These are phyloP conservation scores for Talaromyces ruber DNA, from an alignment of 495 filamentous ascomycete genomes.

Conservation along the genomic window DNA sequence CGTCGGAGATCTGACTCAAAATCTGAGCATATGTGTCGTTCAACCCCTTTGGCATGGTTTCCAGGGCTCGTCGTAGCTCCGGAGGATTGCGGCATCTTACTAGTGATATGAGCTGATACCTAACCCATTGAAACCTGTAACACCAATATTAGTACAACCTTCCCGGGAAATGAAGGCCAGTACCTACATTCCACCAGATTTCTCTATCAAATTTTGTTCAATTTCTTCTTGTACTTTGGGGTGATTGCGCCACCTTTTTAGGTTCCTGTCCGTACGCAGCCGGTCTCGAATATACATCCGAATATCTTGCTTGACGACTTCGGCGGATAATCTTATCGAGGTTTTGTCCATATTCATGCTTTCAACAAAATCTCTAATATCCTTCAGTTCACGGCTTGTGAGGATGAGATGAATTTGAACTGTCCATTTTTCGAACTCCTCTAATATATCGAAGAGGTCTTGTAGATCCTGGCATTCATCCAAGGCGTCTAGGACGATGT, in stretches of 20 bases:
- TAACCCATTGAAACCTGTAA: slow-evolving; percentile 28
- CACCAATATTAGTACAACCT: too few species aligned
- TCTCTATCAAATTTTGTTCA: slow-evolving; percentile 10
- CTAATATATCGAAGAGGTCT: slow-evolving; percentile 9
- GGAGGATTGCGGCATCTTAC: slow-evolving; percentile 8
- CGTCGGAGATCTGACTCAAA: slow-evolving; percentile 12
- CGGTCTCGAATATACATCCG: slow-evolving; percentile 10
- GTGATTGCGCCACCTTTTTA: slow-evolving; percentile 13
- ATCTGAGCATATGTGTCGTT: slow-evolving; percentile 27
- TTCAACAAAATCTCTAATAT: slow-evolving; percentile 21
- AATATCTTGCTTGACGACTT: slow-evolving; percentile 16
- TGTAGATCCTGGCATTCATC: slow-evolving; percentile 16
- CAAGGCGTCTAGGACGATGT: slow-evolving; percentile 23
- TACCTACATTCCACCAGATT: slow-evolving; percentile 23
- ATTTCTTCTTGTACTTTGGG: slow-evolving; percentile 10
- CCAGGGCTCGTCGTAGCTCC: slow-evolving; percentile 9
- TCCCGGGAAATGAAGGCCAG: too few species aligned
- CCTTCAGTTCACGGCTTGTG: slow-evolving; percentile 17
- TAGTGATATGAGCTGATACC: slow-evolving; percentile 23
- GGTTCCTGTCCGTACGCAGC: slow-evolving; percentile 7
- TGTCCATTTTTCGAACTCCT: slow-evolving; percentile 9
- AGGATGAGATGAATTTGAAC: slow-evolving; percentile 12
- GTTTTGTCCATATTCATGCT: slow-evolving; percentile 15
- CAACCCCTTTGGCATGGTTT: slow-evolving; percentile 18
- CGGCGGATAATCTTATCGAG: slow-evolving; percentile 6